These are phyloP conservation scores for Erodium trifolium DNA, from an alignment of 441 rosid species.

Conservation along the genomic window DNA sequence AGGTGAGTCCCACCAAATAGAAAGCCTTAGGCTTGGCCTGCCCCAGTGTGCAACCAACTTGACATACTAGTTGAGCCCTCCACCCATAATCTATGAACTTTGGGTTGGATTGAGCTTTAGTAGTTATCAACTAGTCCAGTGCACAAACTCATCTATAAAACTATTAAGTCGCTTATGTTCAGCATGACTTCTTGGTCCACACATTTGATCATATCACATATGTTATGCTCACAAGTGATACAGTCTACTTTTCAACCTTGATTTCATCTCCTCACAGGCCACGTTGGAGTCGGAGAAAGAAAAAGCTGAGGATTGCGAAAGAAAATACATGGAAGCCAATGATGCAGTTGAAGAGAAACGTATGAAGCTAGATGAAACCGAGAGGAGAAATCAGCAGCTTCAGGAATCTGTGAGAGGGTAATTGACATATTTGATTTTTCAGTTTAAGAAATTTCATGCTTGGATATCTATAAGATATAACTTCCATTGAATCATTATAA, in stretches of 20 bases:
- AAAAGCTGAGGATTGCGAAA: slow-evolving; percentile 53
- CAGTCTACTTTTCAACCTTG: not conserved
- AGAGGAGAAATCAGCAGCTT: slow-evolving; percentile 63
- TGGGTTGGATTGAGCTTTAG: not conserved
- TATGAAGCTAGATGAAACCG: slow-evolving; percentile 66
- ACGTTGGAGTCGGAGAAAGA: slow-evolving; percentile 58
- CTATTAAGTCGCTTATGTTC: not conserved
- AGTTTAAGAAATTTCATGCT: not conserved
- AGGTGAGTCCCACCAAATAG: slow-evolving; percentile 33
- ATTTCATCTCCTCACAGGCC: slow-evolving; percentile 30
- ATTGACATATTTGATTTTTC: not conserved
- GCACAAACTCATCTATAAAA: not conserved
- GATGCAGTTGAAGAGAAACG: slow-evolving; percentile 45
- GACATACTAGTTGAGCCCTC: too few species aligned
- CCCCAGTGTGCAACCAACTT: too few species aligned
- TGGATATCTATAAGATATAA: not conserved
- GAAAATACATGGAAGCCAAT: slow-evolving; percentile 49
- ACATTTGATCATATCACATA: slow-evolving; percentile 4
- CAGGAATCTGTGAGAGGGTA: slow-evolving; percentile 83
- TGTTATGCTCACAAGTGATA: slow-evolving; percentile 5
- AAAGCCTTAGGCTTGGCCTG: not conserved
- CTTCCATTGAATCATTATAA: not conserved
- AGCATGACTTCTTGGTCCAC: not conserved
- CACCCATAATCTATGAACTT: not conserved
- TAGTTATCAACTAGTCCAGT: not conserved